A percentile compares a stretch with the other conserved stretches of the same genome.
These are phyloP conservation scores for Medicago arabica DNA, from an alignment of 306 rosid species.

Conservation along the genomic window DNA sequence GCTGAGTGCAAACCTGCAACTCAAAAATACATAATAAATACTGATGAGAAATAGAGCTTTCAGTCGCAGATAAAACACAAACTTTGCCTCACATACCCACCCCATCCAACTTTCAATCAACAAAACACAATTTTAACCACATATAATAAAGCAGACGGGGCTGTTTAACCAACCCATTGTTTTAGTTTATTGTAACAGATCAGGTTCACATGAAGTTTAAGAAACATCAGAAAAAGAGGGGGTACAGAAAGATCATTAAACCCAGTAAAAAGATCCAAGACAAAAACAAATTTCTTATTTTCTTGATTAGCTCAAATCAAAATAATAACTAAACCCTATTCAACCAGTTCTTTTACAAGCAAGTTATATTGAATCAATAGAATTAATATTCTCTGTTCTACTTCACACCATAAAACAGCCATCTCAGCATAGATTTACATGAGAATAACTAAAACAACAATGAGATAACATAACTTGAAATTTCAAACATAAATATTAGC, in stretches of 20 bases:
- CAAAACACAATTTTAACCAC: slow-evolving; percentile 7
- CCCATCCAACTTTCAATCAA: slow-evolving; percentile 14
- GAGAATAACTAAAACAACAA: not conserved
- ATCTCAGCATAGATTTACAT: slow-evolving; percentile 16
- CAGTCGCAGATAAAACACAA: slow-evolving; percentile 15
- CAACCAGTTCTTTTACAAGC: slow-evolving; percentile 15
- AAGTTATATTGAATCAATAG: slow-evolving; percentile 14
- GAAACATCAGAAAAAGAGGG: not conserved
- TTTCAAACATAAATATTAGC: not conserved
- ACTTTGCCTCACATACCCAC: slow-evolving; percentile 3
- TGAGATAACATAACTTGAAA: slow-evolving; percentile 10
- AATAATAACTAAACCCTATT: slow-evolving; percentile 1
- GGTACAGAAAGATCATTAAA: not conserved
- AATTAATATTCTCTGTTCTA: not conserved
- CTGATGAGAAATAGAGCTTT: slow-evolving; percentile 37
- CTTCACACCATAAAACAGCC: not conserved
- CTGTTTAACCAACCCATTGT: slow-evolving; percentile 6
- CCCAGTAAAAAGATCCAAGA: not conserved
- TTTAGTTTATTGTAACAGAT: slow-evolving; percentile 2
- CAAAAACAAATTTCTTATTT: slow-evolving; percentile 1
- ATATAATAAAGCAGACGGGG: slow-evolving; percentile 7
- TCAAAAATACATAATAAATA: slow-evolving; percentile 41
- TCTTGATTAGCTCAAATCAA: slow-evolving; percentile 5
- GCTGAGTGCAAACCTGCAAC: slow-evolving; percentile 95
- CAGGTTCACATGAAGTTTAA: not conserved